phyloP scores from a whole-genome alignment of 768 basidiomycete species.

The Russula emetica region DNA sequence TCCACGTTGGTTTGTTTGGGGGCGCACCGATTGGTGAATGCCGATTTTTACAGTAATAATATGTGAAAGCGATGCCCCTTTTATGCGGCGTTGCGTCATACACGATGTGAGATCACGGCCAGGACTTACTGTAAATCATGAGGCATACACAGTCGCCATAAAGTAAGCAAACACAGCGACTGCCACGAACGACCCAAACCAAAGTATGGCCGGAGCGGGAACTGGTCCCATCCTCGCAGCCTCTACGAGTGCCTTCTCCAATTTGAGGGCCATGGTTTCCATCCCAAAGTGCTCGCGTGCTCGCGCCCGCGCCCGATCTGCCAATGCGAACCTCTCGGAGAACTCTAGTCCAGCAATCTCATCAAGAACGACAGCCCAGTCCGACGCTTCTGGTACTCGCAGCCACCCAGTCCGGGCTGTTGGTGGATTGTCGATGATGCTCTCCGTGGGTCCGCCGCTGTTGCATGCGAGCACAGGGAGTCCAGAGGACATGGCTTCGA shows the following conservation, averaged over 20 bases:
- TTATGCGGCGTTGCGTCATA: too few relatives aligned
- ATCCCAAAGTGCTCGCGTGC: slow-evolving; percentile 69
- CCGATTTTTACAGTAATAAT: too few relatives aligned
- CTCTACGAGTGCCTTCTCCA: slow-evolving; percentile 53
- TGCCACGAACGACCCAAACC: slow-evolving; percentile 15
- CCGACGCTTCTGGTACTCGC: slow-evolving; percentile 50
- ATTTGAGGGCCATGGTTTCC: slow-evolving; percentile 60
- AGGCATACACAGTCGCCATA: slow-evolving; percentile 15
- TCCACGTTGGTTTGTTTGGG: too few relatives aligned
- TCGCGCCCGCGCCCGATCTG: slow-evolving; percentile 52
- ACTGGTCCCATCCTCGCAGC: slow-evolving; percentile 54
- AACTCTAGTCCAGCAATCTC: slow-evolving; percentile 50
- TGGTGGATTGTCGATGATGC: slow-evolving; percentile 46
- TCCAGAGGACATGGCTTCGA: slow-evolving; percentile 92
- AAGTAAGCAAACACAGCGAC: slow-evolving; percentile 21
- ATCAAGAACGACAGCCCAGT: slow-evolving; percentile 67
- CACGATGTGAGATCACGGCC: too few relatives aligned
- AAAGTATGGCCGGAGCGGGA: slow-evolving; percentile 8
- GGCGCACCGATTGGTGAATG: too few relatives aligned
- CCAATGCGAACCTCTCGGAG: slow-evolving; percentile 46
- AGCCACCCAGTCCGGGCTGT: slow-evolving; percentile 74
- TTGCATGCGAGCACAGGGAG: slow-evolving; percentile 85
- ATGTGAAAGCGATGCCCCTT: too few relatives aligned
- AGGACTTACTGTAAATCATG: background rate
- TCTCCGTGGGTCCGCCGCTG: slow-evolving; percentile 89